Base-by-base conservation (phyloP, 2,329 filamentous ascomycete genomes). In the Colletotrichum sp. region DNA sequence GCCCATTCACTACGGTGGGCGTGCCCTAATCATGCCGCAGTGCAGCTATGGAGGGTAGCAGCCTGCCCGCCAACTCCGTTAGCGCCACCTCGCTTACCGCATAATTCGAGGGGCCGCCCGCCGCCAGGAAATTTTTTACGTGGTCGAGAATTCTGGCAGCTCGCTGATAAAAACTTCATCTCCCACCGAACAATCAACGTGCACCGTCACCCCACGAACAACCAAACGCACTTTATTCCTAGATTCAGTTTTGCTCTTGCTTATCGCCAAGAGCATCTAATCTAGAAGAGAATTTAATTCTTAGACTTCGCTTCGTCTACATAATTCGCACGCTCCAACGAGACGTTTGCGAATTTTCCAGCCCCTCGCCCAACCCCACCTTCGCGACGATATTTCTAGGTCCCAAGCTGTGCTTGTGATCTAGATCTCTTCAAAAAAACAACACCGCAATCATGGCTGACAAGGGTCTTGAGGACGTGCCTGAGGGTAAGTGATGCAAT, bases 401-500 rank as follows among this genome's bases (percentile, higher is more conserved):
- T 95, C 92, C 90, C 91, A 94, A 93, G 91, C 93, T 88, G 89
- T 87, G 94, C 93, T 94, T 95, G 94, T 92, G 93, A 91, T 93
- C 91, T 92, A 89, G 90, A 89, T 84, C 91, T 92, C 87, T 85
- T 84, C 84, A 84, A 83, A 79, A 79, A 84, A 82, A 82, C 80
- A 78, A 83, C 88, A 90, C 89, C 93, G 93, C 95, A 96, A 98
- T 94, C 92, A 98, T 98, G 96, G 96, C 96, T 95, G 94, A 95
- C 84, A 98, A 97, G 92, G 96, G 96, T 92, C 95, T 98, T 90
- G 96, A 98, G 92, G 96, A 98, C 88, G 94, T 98, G 89, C 94
- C 95, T 87, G 96, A 98, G 91, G 92, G 95, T 77, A 75, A 77
- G 76, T 70, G 39, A 61, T 69, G 64, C 48, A 27, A 72, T 52